A percentile compares a stretch with the other conserved stretches of the same genome.
These are phyloP conservation scores for Casuarina glauca DNA, from an alignment of 306 rosid genomes.

Conservation along the genomic window DNA sequence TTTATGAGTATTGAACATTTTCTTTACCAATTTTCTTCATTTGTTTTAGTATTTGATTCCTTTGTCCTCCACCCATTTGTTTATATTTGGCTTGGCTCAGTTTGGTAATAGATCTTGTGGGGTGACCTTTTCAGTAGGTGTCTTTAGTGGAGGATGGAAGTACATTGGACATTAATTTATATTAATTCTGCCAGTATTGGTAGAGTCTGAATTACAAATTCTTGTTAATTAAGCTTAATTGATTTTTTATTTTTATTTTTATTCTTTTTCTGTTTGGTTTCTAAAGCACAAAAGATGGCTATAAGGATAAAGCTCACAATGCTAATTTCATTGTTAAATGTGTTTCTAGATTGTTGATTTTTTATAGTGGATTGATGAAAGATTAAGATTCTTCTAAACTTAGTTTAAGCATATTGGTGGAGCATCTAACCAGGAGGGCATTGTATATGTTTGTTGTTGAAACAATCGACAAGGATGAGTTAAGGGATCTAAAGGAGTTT, in stretches of 20 bases:
- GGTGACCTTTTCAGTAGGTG: not conserved
- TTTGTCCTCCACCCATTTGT: not conserved
- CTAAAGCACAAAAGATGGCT: not conserved
- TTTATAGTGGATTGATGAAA: not conserved
- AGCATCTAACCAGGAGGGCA: slow-evolving; percentile 10
- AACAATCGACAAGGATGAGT: not conserved
- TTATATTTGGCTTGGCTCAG: not conserved
- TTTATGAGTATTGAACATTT: too few species aligned
- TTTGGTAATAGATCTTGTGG: not conserved
- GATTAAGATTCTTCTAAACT: slow-evolving; percentile 7
- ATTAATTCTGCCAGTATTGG: not conserved
- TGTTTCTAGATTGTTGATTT: not conserved
- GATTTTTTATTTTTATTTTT: not conserved
- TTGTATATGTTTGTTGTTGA: not conserved
- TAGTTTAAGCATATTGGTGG: slow-evolving; percentile 1
- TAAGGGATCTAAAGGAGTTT: not conserved
- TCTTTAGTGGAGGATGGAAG: not conserved
- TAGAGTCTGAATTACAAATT: not conserved
- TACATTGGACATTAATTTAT: not conserved
- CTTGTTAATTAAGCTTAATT: not conserved
- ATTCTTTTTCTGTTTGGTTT: slow-evolving; percentile 11
- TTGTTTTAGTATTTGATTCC: not conserved
- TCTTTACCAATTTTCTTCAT: not conserved
- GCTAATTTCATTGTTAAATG: not conserved
- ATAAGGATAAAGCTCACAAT: not conserved